Conservation (phyloP, 768 basidiomycete genomes). For the Rhodosporidiobolus sp. region DNA sequence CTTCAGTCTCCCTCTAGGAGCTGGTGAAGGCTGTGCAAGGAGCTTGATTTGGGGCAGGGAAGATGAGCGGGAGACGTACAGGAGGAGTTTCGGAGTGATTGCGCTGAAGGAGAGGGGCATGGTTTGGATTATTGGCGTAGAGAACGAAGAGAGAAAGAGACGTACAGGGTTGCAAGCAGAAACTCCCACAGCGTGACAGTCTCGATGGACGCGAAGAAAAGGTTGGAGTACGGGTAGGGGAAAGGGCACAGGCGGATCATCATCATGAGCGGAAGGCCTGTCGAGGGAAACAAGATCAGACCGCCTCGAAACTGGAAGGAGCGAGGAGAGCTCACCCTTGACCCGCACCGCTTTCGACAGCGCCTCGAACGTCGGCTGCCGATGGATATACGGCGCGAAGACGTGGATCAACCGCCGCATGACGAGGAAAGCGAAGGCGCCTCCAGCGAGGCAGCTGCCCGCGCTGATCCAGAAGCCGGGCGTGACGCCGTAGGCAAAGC, state of each 20-base stretch:
- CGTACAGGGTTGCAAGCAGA: conserved; percentile 61
- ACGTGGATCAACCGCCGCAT: conserved; percentile 1
- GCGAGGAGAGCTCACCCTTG: conserved; percentile 51
- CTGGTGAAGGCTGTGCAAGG: no score
- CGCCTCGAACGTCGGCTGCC: conserved; percentile 25
- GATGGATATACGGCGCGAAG: conserved; percentile 24
- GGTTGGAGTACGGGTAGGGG: conserved; percentile 83
- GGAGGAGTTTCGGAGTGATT: conserved; percentile 63
- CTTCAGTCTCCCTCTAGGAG: no score
- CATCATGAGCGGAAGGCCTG: conserved; percentile 69
- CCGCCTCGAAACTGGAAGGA: not conserved
- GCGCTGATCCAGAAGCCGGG: conserved; percentile 66
- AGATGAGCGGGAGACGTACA: conserved; percentile 44
- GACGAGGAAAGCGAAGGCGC: conserved; percentile 60
- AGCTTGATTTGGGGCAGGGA: not conserved
- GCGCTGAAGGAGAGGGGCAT: conserved; percentile 50
- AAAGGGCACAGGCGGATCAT: conserved; percentile 73
- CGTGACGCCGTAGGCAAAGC: conserved; percentile 77
- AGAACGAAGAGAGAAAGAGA: not conserved
- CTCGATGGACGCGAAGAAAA: conserved; percentile 65
- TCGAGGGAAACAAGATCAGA: not conserved
- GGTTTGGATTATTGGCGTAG: not conserved
- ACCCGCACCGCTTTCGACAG: conserved; percentile 48
- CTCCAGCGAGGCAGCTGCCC: conserved; percentile 61
- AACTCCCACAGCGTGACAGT: conserved; percentile 74